These are phyloP conservation scores for Teratosphaeria destructans DNA, from an alignment of 2,329 filamentous ascomycete species.

Conservation along the genomic window DNA sequence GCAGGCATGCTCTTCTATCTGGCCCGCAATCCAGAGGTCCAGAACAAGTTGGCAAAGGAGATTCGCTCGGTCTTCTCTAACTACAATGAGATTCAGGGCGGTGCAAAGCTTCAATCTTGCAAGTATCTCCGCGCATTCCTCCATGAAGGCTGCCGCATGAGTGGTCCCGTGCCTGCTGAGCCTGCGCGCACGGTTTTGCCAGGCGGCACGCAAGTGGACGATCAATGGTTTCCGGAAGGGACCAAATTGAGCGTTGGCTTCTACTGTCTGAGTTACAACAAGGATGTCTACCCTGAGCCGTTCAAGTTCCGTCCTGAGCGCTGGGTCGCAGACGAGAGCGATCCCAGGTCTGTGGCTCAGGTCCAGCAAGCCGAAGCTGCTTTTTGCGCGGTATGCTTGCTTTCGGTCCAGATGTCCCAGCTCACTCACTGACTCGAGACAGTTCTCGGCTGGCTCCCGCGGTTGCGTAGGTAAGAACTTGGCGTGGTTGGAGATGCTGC, in stretches of 20 bases:
- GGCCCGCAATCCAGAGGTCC: conserved; percentile 16
- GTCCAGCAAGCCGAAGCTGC: conserved; percentile 46
- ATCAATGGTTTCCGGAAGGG: conserved; percentile 26
- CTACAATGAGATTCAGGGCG: conserved; percentile 38
- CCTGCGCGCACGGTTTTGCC: conserved; percentile 25
- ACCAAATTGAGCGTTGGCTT: conserved; percentile 24
- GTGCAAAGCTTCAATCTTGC: conserved; percentile 25
- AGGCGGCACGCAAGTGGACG: conserved; percentile 22
- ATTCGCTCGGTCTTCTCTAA: conserved; percentile 35
- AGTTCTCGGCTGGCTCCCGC: conserved; percentile 55
- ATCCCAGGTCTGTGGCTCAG: conserved; percentile 1
- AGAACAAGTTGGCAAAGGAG: conserved; percentile 22
- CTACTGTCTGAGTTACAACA: conserved; percentile 29
- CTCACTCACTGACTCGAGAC: background rate
- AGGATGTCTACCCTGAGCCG: conserved; percentile 18
- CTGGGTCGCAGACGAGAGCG: conserved; percentile 14
- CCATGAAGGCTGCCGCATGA: conserved; percentile 38
- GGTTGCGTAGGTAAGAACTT: conserved; percentile 58
- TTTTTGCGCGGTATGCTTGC: conserved; percentile 48
- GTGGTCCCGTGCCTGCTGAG: conserved; percentile 31
- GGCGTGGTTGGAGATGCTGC: conserved; percentile 9
- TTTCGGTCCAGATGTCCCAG: background rate
- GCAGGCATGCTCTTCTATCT: conserved; percentile 29
- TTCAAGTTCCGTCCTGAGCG: conserved; percentile 20
- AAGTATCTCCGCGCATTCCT: conserved; percentile 37